These are phyloP conservation scores for Dendrocalamus latiflorus DNA, from an alignment of 202 grass and related monocot genomes.

Conservation along the genomic window DNA sequence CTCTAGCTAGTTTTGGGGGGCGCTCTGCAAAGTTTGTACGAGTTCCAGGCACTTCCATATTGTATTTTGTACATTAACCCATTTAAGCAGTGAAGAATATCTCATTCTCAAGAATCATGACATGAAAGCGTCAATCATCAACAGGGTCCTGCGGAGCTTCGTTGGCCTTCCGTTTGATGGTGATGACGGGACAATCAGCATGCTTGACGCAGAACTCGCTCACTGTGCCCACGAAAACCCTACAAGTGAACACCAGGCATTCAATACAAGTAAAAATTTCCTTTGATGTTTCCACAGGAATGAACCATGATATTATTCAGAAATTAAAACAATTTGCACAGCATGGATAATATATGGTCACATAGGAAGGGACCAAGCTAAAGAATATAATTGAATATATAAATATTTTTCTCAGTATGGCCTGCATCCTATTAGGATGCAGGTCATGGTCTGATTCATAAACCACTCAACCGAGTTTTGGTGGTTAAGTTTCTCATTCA, in stretches of 20 bases:
- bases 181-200: constrained; percentile 82
- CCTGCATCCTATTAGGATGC: too few relatives aligned
- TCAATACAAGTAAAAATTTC: neutral
- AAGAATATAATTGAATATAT: neutral
- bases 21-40: constrained; percentile 28
- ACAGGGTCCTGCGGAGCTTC: constrained; percentile 87
- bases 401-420: neutral
- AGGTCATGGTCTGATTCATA: neutral
- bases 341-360: too few relatives aligned
- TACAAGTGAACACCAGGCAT: too few relatives aligned
- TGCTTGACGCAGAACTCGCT: constrained; percentile 97
- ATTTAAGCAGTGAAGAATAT: constrained; percentile 51
- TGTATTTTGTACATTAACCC: constrained; percentile 54
- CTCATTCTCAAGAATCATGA: constrained; percentile 12
- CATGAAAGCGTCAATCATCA: constrained; percentile 48
- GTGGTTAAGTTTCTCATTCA: neutral
- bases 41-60: constrained; percentile 30
- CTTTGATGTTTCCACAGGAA: neutral
- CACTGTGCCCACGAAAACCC: constrained; percentile 96
- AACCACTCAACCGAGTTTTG: neutral
- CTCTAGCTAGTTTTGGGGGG: constrained; percentile 54
- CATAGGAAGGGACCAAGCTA: neutral
- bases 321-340: too few relatives aligned
- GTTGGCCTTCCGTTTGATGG: constrained; percentile 79
- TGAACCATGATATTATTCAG: neutral